phyloP scores from a whole-genome alignment of 2,329 filamentous ascomycete genomes.

The Hymenotorrendiella dingleyae region DNA sequence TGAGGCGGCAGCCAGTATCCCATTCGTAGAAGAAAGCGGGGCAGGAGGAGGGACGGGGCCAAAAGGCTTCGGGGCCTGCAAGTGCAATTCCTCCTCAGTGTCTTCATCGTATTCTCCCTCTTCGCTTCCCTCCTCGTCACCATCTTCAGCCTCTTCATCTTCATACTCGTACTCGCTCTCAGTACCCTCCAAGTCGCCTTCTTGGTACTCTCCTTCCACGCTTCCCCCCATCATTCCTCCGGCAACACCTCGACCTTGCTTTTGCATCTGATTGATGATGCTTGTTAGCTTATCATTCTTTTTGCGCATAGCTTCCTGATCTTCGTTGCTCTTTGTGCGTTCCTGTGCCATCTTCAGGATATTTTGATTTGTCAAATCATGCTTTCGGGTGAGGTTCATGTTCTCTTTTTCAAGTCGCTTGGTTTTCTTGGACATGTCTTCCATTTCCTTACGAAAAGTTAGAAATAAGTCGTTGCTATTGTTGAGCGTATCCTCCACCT shows the following conservation, averaged over 20 bases:
- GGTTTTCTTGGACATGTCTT: constrained; percentile 99
- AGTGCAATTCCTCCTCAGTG: constrained; percentile 29
- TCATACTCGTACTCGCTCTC: constrained; percentile 55
- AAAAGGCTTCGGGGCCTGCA: constrained; percentile 26
- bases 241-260: constrained; percentile 74
- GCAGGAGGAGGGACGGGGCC: constrained; percentile 30
- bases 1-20: constrained; percentile 10
- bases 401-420: constrained; percentile 97
- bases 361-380: constrained; percentile 88
- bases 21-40: constrained; percentile 21
- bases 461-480: constrained; percentile 97
- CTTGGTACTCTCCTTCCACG: constrained; percentile 49
- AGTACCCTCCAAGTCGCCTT: constrained; percentile 50
- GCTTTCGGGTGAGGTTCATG: constrained; percentile 81
- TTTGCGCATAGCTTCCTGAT: constrained; percentile 68
- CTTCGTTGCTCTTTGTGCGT: constrained; percentile 67
- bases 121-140: constrained; percentile 54
- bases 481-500: constrained; percentile 98
- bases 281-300: constrained; percentile 87
- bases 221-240: constrained; percentile 58
- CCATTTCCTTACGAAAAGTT: constrained; percentile 98
- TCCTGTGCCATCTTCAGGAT: constrained; percentile 98
- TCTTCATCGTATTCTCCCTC: constrained; percentile 43
- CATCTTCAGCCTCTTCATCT: constrained; percentile 57
- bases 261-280: constrained; percentile 94